Base-by-base conservation (phyloP, 768 basidiomycete species). In the Lentinus brumalis region DNA sequence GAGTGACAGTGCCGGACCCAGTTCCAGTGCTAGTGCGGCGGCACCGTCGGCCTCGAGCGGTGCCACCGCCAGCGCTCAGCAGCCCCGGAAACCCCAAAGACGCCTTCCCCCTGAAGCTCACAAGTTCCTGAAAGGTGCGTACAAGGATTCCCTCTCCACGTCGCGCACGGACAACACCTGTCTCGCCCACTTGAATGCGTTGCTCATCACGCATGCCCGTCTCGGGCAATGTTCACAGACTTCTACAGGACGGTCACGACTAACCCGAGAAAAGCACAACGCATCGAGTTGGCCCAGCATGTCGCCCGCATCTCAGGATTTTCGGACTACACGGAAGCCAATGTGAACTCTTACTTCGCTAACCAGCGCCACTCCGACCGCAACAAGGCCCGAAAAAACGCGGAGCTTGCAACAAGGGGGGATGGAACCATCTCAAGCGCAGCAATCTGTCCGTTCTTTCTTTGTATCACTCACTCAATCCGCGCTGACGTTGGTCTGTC, bases 371-470 rank as follows among this genome's bases (percentile, higher is more conserved):
- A 26, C 1, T 26, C 21, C 21, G 21, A 26, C 21, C 21, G 21
- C 21, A 26, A 1, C 21, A 26, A 26, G 21, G 21, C 21, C 42
- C 38, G 45, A 63, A 14, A 42, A 40, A 5, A 14, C 5, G 18
- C 26, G 7, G 18, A 45, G n/a, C 4, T 4, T 9, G 30, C 31
- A 21, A 31, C 41, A 5, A 32, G 18, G n/a, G 21, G 50, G 8
- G 10, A 32, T 1, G 50, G 32, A n/a, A 11, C 15, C 8, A n/a
- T 46, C 8, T 51, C 60, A 0, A 56, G 54, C 32, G 58, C 31
- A 5, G 53, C 61, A 2, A 66, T 66, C 39, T 30, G 65, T 66
- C 32, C 42, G 65, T 57, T 6, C 41, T 45, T 29, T 21, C 35
- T 18, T 18, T 32, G n/a, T 42, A 38, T 51, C 8, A n/a, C 12